Conservation (phyloP, 75 land plant species). For the Pinus tabuliformis region DNA sequence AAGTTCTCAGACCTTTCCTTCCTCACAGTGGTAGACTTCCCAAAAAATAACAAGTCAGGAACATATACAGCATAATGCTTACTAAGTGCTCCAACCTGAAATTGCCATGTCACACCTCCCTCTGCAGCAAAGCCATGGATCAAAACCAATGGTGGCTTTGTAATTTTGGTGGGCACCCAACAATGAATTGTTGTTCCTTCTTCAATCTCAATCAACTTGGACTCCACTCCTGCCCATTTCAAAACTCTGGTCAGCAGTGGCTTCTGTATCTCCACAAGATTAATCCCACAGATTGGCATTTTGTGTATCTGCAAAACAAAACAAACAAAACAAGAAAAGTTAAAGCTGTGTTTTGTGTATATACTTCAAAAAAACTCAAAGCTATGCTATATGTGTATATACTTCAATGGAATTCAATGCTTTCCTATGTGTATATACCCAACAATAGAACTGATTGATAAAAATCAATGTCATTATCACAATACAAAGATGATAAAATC, state of each 20-base stretch:
- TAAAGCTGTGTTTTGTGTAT: too few species aligned
- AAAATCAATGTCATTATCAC: too few species aligned
- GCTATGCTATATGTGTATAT: too few species aligned
- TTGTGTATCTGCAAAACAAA: not conserved
- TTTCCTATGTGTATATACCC: too few species aligned
- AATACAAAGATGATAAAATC: too few species aligned
- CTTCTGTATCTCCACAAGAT: constrained; percentile 52
- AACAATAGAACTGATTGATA: too few species aligned
- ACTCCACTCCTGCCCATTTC: constrained; percentile 46
- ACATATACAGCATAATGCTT: constrained; percentile 64
- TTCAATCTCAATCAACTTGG: constrained; percentile 42
- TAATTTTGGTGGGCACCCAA: constrained; percentile 46
- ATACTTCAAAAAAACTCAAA: too few species aligned
- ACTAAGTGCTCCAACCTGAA: constrained; percentile 54
- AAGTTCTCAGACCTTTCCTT: constrained; percentile 56
- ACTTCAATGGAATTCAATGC: too few species aligned
- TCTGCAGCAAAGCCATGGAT: constrained; percentile 81
- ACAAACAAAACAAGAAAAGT: too few species aligned
- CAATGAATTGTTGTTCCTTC: constrained; percentile 51
- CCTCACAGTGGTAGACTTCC: constrained; percentile 38
- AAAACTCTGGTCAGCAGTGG: constrained; percentile 44
- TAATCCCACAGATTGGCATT: constrained; percentile 15
- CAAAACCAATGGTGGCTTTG: constrained; percentile 56
- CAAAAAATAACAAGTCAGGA: constrained; percentile 84
- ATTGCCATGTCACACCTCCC: constrained; percentile 70